A percentile compares a stretch with the other conserved stretches of the same genome.
phyloP scores from a whole-genome alignment of 805 yeast genomes.

The Yarrowia bubula region DNA sequence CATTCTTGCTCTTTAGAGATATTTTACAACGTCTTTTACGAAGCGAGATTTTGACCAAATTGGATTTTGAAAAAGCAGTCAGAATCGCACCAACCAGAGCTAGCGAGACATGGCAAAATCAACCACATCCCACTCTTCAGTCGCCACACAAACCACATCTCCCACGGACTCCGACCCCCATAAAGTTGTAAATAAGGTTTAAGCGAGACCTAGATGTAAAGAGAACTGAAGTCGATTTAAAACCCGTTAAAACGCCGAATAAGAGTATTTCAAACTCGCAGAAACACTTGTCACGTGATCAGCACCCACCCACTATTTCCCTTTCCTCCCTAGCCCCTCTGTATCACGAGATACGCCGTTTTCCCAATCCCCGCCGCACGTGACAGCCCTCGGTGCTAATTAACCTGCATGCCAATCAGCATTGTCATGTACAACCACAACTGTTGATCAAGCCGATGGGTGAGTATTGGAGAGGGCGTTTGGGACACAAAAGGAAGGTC shows the following conservation, averaged over 20 bases:
- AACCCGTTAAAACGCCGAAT: neutral
- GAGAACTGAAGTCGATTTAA: neutral
- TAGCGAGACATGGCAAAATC: neutral
- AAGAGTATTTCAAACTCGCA: no score
- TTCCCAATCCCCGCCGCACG: neutral
- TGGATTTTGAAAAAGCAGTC: neutral
- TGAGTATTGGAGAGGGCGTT: neutral
- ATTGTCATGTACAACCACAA: slow-evolving; percentile 17
- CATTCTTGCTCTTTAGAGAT: neutral
- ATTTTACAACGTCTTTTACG: no score
- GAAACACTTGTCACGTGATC: neutral
- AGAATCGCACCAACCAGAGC: neutral
- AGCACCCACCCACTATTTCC: no score
- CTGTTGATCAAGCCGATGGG: slow-evolving; percentile 21
- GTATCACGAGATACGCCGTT: neutral
- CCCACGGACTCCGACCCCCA: neutral
- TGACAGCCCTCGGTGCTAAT: slow-evolving; percentile 1
- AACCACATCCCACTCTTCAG: no score
- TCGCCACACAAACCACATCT: no score
- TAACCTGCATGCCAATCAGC: slow-evolving; percentile 18
- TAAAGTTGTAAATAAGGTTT: neutral
- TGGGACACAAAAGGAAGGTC: neutral
- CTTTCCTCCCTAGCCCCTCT: neutral
- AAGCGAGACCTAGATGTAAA: neutral
- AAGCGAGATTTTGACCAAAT: neutral